Evolutionary conservation across 257 asterid genomes (phyloP), one percentile per base, ranked within the genome.

Genomic region (Haberlea rhodopensis): DNA sequence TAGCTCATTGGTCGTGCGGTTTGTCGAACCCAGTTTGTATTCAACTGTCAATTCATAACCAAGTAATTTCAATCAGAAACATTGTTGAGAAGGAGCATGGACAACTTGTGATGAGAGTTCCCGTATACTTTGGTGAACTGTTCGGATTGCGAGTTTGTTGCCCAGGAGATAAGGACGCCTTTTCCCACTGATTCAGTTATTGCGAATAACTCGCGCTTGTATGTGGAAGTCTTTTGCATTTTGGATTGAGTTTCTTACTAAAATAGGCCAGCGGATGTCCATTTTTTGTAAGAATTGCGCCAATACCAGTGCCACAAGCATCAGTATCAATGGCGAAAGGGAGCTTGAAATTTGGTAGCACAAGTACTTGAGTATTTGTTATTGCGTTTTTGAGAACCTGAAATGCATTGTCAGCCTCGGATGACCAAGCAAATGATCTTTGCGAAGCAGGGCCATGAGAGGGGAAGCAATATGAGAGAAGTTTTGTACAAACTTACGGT

Each of bases 151-250:
- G 19, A 63, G 48, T 8, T 4, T 2, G 2, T 11, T 10, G 0
- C 49, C 31, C 58, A 63, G 28, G 1, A 49, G 57, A 43, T 62
- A 62, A 3, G 67, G 0, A 56, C 24, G 37, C 56, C 43, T 21
- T 18, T 16, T 1, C 6, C 4, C 2, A 62, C 66, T 8, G 3
- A 55, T 6, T 25, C 61, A 1, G 27, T 18, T 5, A 63, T 43
- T 21, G 59, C 11, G n/a, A 22, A 45, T 24, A 20, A 4, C n/a
- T 49, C 19, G 5, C 7, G 18, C 0, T 19, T 24, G 8, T 63
- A 63, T 0, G 59, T 11, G 0, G 59, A 63, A 5, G 68, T 24
- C 0, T 4, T 9, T 4, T 27, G 68, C 0, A 63, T 3, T 10
- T 63, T 48, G 16, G 23, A 19, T 26, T 49, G 5, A n/a, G 28